Percentiles rank a stretch among this genome's conserved stretches.
Conservation (phyloP, 177 flowering plant genomes). For the Telopea speciosissima region DNA sequence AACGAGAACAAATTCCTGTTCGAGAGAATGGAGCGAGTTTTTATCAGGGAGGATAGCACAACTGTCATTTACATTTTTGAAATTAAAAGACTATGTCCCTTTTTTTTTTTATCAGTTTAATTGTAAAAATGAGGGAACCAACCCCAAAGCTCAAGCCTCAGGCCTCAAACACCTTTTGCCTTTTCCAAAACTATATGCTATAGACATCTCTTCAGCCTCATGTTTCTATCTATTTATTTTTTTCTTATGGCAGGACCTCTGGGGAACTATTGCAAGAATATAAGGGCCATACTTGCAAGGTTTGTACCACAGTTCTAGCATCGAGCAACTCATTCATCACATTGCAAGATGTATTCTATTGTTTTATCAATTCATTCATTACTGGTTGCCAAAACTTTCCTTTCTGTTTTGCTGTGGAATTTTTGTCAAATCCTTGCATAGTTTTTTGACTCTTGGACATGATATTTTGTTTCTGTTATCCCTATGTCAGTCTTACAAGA, state of each 20-base stretch:
- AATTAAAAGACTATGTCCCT: neutral
- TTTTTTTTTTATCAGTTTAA: no score
- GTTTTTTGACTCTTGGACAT: neutral
- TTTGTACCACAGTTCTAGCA: slow-evolving; percentile 19
- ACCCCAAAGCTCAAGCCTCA: neutral
- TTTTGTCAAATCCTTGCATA: no score
- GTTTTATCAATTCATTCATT: neutral
- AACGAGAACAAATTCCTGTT: no score
- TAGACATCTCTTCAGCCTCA: neutral
- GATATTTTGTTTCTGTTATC: slow-evolving; percentile 7
- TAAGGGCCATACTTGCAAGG: slow-evolving; percentile 96
- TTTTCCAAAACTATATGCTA: neutral
- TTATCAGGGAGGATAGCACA: no score
- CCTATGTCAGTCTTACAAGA: slow-evolving; percentile 67
- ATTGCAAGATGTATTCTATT: neutral
- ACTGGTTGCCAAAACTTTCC: neutral
- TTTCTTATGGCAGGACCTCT: slow-evolving; percentile 42
- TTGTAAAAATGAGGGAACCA: neutral
- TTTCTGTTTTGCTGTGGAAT: neutral
- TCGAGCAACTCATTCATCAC: neutral
- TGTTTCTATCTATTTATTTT: neutral
- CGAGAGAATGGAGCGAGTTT: no score
- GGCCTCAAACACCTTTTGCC: neutral
- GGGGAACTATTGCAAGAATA: slow-evolving; percentile 91
- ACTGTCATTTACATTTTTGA: no score